phyloP scores from a whole-genome alignment of 208 protist species.

The Entamoeba invadens region DNA sequence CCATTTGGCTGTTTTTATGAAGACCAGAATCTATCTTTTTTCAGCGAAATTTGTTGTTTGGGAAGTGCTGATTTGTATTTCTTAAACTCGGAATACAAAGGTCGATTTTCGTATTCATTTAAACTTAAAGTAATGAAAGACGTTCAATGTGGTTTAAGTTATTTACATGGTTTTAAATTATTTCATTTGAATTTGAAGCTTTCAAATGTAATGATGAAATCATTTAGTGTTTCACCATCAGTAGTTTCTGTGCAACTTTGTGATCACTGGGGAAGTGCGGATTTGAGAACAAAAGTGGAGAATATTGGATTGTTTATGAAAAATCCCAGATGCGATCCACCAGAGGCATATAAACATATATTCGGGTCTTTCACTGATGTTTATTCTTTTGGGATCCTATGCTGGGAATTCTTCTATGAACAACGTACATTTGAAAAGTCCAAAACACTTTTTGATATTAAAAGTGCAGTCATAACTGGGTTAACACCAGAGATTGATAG shows the following conservation, averaged over 20 bases:
- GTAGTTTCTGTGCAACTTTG: not conserved
- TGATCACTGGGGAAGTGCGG: not conserved
- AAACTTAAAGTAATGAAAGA: not conserved
- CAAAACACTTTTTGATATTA: not conserved
- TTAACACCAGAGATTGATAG: not conserved
- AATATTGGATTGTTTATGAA: not conserved
- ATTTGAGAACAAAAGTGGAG: not conserved
- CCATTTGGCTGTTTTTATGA: not conserved
- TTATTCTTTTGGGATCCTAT: not conserved
- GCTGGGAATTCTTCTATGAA: not conserved
- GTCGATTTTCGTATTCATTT: not conserved
- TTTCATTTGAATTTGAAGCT: not conserved
- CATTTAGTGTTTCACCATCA: not conserved
- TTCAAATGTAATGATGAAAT: not conserved
- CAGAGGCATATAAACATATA: not conserved
- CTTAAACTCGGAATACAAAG: not conserved
- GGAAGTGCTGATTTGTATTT: not conserved
- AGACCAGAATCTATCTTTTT: not conserved
- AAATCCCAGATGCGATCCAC: not conserved
- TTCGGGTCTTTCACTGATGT: not conserved
- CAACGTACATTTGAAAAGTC: not conserved
- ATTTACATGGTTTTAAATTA: not conserved
- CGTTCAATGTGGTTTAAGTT: not conserved
- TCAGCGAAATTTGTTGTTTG: not conserved
- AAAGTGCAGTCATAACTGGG: not conserved